These are phyloP conservation scores for Daedalea quercina DNA, from an alignment of 768 basidiomycete species.

Conservation along the genomic window DNA sequence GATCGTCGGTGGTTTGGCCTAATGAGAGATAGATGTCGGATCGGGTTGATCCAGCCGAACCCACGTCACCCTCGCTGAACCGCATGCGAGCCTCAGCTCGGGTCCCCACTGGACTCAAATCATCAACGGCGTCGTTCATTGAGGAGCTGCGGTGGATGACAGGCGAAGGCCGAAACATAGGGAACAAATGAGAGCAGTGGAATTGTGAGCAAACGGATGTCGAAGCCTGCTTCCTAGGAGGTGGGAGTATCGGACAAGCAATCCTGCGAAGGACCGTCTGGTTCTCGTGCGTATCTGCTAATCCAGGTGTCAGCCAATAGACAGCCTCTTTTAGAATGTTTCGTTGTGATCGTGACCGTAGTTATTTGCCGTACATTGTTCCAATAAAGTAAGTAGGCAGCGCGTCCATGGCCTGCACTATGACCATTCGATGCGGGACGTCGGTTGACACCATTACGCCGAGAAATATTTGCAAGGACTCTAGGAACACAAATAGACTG, in stretches of 20 bases:
- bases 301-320: too few relatives aligned
- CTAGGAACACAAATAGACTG: too few relatives aligned
- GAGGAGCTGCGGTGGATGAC: neutral
- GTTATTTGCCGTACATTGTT: too few relatives aligned
- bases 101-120: neutral
- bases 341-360: too few relatives aligned
- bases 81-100: neutral
- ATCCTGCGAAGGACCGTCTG: neutral
- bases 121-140: neutral
- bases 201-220: neutral
- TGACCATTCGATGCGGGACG: too few relatives aligned
- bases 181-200: neutral
- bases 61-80: neutral
- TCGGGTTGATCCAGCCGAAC: neutral
- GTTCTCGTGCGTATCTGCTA: too few relatives aligned
- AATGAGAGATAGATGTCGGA: neutral
- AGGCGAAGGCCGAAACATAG: neutral
- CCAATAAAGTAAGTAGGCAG: too few relatives aligned
- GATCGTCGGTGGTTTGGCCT: neutral
- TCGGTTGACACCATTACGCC: too few relatives aligned
- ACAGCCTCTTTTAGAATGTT: too few relatives aligned
- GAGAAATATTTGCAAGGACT: too few relatives aligned
- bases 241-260: neutral
- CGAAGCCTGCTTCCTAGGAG: neutral
- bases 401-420: too few relatives aligned